Evolutionary conservation across 2,329 filamentous ascomycete species (phyloP), one percentile per base, ranked within the genome.

Genomic region (Trichoderma sp.): DNA sequence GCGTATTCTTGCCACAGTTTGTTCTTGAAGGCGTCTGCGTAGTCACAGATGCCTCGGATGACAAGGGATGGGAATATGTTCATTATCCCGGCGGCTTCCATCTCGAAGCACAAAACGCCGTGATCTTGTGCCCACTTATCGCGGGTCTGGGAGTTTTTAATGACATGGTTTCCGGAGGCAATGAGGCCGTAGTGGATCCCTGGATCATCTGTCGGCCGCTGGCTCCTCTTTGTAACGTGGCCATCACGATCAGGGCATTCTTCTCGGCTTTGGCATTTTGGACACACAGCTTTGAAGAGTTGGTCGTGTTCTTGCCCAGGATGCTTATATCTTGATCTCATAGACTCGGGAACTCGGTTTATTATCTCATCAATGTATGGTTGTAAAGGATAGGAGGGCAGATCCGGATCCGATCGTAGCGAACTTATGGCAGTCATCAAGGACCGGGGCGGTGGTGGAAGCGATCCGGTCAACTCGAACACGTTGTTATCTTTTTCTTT

Each of bases 41-140:
- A 82, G 56, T 81, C 78, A 30, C 76, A 82, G 0, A 82, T 79
- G 0, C 79, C 80, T 18, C 79, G 75, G 21, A 83, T 77, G 0
- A 79, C 74, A 0, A 82, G 66, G 32, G 76, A 81, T 0, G 77
- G 75, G 0, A 79, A 72, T 0, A 73, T 55, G 11, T 71, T 70
- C 70, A 74, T 72, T 0, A 77, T 7, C 0, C 77, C 76, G 0
- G 77, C 76, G 1, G 74, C 74, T n/a, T 77, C 76, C 76, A 75
- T 78, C n/a, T 79, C 74, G 18, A 54, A 54, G 51, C 51, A 54
- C 3, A 54, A 16, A 16, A 54, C 51, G 51, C 26, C 26, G 51
- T 54, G 26, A 16, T 54, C 24, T 54, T 26, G 24, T 54, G 51
- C 51, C 21, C 24, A 28, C 14, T 16, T 26, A 16, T 54, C 24